Evolutionary conservation across 2,329 filamentous ascomycete species (phyloP), one percentile per base, ranked within the genome.

Genomic region (Lecanicillium sp.): DNA sequence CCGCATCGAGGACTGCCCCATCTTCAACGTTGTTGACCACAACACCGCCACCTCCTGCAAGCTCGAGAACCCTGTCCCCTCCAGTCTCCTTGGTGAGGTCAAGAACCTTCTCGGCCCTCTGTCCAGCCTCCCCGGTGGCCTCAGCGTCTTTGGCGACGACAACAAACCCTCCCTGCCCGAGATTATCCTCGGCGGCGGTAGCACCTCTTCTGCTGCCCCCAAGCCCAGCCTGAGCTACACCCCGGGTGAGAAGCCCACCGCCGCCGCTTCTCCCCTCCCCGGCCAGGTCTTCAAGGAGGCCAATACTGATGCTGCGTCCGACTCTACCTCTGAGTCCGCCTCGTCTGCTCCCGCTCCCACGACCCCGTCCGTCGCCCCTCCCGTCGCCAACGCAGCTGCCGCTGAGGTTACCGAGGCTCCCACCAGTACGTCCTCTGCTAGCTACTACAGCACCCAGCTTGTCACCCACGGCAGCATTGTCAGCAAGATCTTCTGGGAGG

Each of bases 21-120:
- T 93, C 24, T 95, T 96, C 67, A 70, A 74, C 44, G 71, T 94
- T 48, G 81, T 90, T 62, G 66, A 66, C 44, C 73, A 91, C 65
- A 63, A 60, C 37, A 73, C 81, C 21, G 63, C 66, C 0, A 70
- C 74, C 2, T 57, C 77, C 50, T 95, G 90, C 71, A 70, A 73
- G 43, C 76, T 91, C 60, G 57, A 75, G 1, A 61, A 77, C 1
- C 12, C 29, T 8, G 52, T 83, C 1, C 84, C 86, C 3, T 52
- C 65, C 0, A 55, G 60, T 0, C 63, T 93, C 17, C 60, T 63
- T 1, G 53, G 70, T 8, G 88, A 94, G 52, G 17, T 47, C 21
- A 27, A 41, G 37, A 67, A 89, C 57, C 75, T 79, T 43, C 56
- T 64, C 2, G 77, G 79, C 9, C 70, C 77, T 6, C 65, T 79